Base-by-base conservation (phyloP, 306 rosid species). In the Cucurbita ficifolia region DNA sequence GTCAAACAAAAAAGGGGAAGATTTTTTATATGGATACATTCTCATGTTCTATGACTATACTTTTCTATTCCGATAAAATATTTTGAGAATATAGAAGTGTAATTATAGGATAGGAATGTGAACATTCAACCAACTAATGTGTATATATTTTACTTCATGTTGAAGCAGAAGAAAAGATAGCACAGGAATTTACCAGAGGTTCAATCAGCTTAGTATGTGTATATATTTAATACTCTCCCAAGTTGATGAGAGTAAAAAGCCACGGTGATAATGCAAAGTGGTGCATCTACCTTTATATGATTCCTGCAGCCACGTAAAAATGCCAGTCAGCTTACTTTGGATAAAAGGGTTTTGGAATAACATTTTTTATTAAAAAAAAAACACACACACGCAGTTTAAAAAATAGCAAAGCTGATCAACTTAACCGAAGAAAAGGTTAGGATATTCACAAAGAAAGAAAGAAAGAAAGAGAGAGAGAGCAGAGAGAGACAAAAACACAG, bases 371-470 rank as follows among this genome's bases (percentile, higher is more conserved):
- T 8, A 42, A 8, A 42, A 42, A 6, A 40, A 42, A 0, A 42
- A 8, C 2, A 9, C 46, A 55, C 61, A 64, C 29, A 57, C 13
- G 17, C 18, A 18, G 55, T 78, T 76, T 70, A 19, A 62, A 65
- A 38, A 46, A 77, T 58, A 71, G 71, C 38, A 55, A 43, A 62
- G 72, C 71, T 65, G 39, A 76, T 39, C 81, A 72, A 79, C 75
- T 73, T 67, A 61, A 42, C 69, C 78, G 46, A 65, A 73, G 59
- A 82, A 81, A 84, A 78, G 84, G 82, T 73, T 24, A 60, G 84
- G 71, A 78, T 76, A 84, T 84, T 84, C 88, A 83, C 38, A 80
- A 68, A 63, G 79, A 62, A 65, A 81, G 73, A 78, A 74, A 62
- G 75, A 70, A 72, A 76, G 29, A 76, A 46, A 53, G 76, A 64